phyloP scores from a whole-genome alignment of 495 filamentous ascomycete genomes.

The Rhizodiscina lignyota region DNA sequence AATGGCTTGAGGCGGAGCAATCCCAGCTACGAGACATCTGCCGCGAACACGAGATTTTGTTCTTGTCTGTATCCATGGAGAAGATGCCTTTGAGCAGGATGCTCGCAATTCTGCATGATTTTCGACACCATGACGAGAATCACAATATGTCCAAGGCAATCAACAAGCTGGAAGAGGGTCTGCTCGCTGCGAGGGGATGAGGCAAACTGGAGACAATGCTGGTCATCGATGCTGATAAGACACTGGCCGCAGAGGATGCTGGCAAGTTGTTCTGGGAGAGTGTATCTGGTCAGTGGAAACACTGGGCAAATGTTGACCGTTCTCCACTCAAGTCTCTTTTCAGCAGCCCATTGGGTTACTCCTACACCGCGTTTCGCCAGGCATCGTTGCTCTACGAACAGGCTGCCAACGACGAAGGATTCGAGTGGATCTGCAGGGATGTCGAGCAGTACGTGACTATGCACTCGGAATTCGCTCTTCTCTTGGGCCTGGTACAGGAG shows the following conservation, averaged over 20 bases:
- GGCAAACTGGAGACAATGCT: conserved; percentile 27
- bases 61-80: no score
- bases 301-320: conserved; percentile 1
- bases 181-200: conserved; percentile 17
- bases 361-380: conserved; percentile 40
- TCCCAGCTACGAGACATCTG: conserved; percentile 31
- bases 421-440: conserved; percentile 28
- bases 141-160: no score
- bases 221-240: conserved; percentile 43
- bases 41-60: conserved; percentile 29
- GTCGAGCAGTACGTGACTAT: conserved; percentile 30
- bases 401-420: conserved; percentile 22
- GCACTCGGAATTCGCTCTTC: conserved; percentile 29
- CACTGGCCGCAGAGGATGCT: conserved; percentile 36
- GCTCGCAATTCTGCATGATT: no score
- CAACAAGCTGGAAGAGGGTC: conserved; percentile 9
- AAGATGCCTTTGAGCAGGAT: no score
- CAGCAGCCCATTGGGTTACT: conserved; percentile 30
- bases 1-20: conserved; percentile 38
- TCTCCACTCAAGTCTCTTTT: conserved; percentile 32
- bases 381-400: conserved; percentile 40
- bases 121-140: no score
- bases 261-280: conserved; percentile 32
- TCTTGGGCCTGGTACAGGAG: conserved; percentile 24
- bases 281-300: conserved; percentile 4